phyloP scores from a whole-genome alignment of 169 alveolate genomes.

The Babesia ovis region DNA sequence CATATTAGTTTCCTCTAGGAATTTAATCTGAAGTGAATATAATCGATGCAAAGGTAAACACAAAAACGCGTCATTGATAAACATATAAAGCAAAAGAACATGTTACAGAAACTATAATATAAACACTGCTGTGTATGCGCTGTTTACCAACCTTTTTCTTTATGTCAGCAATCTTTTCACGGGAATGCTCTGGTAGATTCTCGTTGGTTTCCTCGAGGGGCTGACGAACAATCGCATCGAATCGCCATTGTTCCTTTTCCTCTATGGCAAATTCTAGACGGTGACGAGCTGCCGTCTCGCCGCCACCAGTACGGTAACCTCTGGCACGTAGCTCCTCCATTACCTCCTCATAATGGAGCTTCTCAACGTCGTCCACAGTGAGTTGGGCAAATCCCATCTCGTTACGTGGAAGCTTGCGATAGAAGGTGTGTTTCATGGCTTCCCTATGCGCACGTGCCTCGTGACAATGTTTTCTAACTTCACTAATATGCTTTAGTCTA shows the following conservation, averaged over 20 bases:
- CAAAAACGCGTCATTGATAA: too few species aligned
- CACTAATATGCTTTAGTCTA: slow-evolving; percentile 1
- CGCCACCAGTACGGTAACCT: slow-evolving; percentile 56
- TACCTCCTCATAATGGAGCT: slow-evolving; percentile 56
- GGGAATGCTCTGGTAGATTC: slow-evolving; percentile 46
- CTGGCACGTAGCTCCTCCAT: slow-evolving; percentile 58
- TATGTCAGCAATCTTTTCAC: slow-evolving; percentile 33
- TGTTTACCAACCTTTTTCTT: slow-evolving; percentile 42
- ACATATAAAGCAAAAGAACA: not conserved
- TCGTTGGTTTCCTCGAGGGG: slow-evolving; percentile 35
- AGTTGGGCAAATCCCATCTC: slow-evolving; percentile 41
- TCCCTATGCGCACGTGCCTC: slow-evolving; percentile 26
- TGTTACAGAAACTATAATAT: not conserved
- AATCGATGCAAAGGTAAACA: too few species aligned
- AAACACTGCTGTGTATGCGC: not conserved
- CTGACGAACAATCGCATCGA: slow-evolving; percentile 44
- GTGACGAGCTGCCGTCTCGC: slow-evolving; percentile 7
- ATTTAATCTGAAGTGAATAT: not conserved
- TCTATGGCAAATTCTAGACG: slow-evolving; percentile 34
- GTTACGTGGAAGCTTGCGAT: slow-evolving; percentile 43
- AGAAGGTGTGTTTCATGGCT: slow-evolving; percentile 37
- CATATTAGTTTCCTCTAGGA: slow-evolving; percentile 9
- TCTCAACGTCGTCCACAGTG: slow-evolving; percentile 32
- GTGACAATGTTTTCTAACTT: slow-evolving; percentile 1
- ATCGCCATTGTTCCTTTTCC: slow-evolving; percentile 57